phyloP scores from a whole-genome alignment of 345 rosid genomes.

The Geranium brycei region DNA sequence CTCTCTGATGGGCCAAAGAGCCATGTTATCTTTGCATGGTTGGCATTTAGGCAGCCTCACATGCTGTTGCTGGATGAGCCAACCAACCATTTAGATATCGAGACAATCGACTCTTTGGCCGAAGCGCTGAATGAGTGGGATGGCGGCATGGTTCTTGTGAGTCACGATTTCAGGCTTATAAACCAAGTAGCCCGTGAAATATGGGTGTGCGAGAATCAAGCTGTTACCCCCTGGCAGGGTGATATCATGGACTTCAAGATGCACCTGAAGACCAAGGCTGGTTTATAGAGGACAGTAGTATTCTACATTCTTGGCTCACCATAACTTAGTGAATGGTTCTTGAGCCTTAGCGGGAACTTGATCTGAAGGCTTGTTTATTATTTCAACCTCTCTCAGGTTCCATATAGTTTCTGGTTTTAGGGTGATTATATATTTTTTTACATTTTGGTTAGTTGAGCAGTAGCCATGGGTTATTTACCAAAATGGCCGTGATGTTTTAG shows the following conservation, averaged over 20 bases:
- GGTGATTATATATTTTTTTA: too few species aligned
- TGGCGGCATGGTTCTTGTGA: conserved; percentile 42
- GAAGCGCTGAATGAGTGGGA: conserved; percentile 50
- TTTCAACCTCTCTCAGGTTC: too few species aligned
- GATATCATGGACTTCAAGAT: conserved; percentile 42
- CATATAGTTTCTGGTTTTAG: too few species aligned
- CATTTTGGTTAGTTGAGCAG: too few species aligned
- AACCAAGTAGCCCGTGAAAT: conserved; percentile 46
- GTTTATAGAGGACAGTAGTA: conserved; percentile 14
- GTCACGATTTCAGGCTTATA: conserved; percentile 46
- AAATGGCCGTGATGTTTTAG: too few species aligned
- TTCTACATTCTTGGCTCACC: too few species aligned
- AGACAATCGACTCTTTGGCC: conserved; percentile 76
- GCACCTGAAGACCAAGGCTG: conserved; percentile 50
- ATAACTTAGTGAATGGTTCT: too few species aligned
- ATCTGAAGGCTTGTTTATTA: too few species aligned
- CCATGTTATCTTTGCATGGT: conserved; percentile 90
- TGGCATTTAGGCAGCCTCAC: conserved; percentile 91
- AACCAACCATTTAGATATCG: conserved; percentile 92
- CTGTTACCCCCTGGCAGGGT: conserved; percentile 37
- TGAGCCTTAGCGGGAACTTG: too few species aligned
- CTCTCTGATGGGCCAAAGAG: conserved; percentile 94
- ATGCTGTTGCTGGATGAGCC: conserved; percentile 90
- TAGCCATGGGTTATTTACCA: too few species aligned
- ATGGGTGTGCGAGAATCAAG: conserved; percentile 40